Base-by-base conservation (phyloP, 306 rosid genomes). In the Malus fusca region DNA sequence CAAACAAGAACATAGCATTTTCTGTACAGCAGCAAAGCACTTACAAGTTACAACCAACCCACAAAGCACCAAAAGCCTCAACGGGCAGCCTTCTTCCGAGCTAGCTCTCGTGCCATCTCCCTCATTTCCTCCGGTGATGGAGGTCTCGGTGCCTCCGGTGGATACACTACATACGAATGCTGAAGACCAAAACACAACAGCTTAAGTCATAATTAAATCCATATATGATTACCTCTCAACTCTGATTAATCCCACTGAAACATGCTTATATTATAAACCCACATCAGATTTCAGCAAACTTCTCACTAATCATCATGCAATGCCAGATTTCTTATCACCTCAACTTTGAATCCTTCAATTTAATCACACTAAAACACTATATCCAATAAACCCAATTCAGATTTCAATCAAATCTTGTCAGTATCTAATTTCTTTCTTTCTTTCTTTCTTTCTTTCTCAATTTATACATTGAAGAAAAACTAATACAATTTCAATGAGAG, bases 121-220 rank as follows among this genome's bases (percentile, higher is more conserved):
- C 96, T 69, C 48, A 91, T 80, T 81, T 89, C 93, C 81, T 91
- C 98, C 0, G 96, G 97, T 5, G 98, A 85, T 0, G 91, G 97
- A 55, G 97, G 98, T 86, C 88, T 87, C 1, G 82, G 87, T 68
- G 82, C 90, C 72, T 91, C 93, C 0, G 87, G 87, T 8, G 98
- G 98, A 82, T 89, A 91, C 30, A 87, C 96, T 40, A 91, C 21
- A 69, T 93, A 93, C 19, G 92, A 85, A 61, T 67, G 84, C 97
- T 88, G 74, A 80, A 84, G 3, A 67, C 69, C 22, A 66, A 15
- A 73, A 85, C 11, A 83, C 68, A 35, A 76, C 17, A 40, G n/a
- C 17, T 53, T 6, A 11, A 14, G 15, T 55, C 18, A 66, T 11
- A 9, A 10, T 21, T 2, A 37, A 37, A 44, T 23, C 67, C 23